Evolutionary conservation across 352 stramenopile genomes (phyloP), one percentile per base, ranked within the genome.

Genomic region (Phytophthora cactorum): DNA sequence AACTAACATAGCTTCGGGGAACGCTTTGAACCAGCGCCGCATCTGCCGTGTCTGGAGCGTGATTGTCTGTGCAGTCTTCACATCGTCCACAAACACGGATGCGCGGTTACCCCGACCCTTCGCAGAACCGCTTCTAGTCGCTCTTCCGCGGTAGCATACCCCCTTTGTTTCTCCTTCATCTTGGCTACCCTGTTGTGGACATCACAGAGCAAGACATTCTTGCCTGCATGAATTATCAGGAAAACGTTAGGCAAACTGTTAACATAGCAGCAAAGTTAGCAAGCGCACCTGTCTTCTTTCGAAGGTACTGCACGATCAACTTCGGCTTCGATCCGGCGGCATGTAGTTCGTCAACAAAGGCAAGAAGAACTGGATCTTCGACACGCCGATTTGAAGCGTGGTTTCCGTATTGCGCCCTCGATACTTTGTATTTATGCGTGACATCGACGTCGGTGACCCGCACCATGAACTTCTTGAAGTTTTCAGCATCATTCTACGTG

Each of bases 381-480:
- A 39, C 34, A 8, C 34, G 34, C 5, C 8, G 9, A 39, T 39
- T 11, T 5, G 34, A 39, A 12, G 34, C 5, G 3, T 39, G 34
- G 34, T 39, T 39, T 12, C 10, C 34, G 11, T 39, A 39, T 12
- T 12, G 6, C 6, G 34, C 34, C 34, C 11, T 39, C 4, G 34
- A 12, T 8, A 39, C 2, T 3, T 39, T 39, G 34, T 39, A 0
- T 7, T 58, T 66, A 38, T 66, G 49, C 1, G 6, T 11, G 5
- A 52, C 27, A 17, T 59, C 27, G 12, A 51, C 51, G 22, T 8
- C 46, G 2, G 46, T 64, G 0, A 64, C 36, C 8, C 14, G n/a
- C 5, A 57, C 28, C 46, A 51, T 64, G 36, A 64, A 64, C 8
- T 7, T 11, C 1, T 34, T 39, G 34, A 6, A 39, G 8, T 12